These are phyloP conservation scores for Trichopus zeylanicus DNA, from an alignment of 116 monocot species.

Conservation along the genomic window DNA sequence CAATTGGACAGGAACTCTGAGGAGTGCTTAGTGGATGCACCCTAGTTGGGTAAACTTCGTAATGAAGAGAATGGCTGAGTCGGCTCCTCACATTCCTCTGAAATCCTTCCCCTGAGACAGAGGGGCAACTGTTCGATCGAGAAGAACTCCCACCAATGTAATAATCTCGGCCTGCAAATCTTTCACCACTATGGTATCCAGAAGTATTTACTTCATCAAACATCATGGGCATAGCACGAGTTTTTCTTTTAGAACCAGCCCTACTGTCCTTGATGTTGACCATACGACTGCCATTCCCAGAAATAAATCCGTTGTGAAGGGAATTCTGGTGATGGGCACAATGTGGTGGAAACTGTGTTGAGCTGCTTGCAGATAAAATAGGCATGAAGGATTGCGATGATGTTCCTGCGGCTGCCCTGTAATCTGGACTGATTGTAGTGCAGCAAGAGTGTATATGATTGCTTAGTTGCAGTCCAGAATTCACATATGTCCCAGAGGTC, in stretches of 20 bases:
- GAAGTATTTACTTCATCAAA: slow-evolving; percentile 10
- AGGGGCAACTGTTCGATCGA: slow-evolving; percentile 9
- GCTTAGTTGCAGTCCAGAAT: neutral
- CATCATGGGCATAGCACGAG: slow-evolving; percentile 4
- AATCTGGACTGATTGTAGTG: neutral
- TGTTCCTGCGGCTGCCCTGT: slow-evolving; percentile 1
- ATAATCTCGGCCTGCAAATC: neutral
- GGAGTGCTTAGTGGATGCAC: slow-evolving; percentile 16
- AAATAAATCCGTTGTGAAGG: neutral
- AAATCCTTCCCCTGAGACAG: slow-evolving; percentile 38
- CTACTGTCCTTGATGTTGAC: slow-evolving; percentile 14
- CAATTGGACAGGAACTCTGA: slow-evolving; percentile 17
- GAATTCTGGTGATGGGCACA: slow-evolving; percentile 13
- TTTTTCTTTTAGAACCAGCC: slow-evolving; percentile 34
- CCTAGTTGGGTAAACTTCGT: slow-evolving; percentile 16
- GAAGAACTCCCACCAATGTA: slow-evolving; percentile 27
- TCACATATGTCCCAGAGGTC: neutral
- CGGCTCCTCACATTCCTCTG: slow-evolving; percentile 58
- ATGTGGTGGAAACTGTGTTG: slow-evolving; percentile 16
- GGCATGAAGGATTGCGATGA: neutral
- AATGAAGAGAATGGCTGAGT: slow-evolving; percentile 6
- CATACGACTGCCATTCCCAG: slow-evolving; percentile 4
- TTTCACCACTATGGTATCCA: slow-evolving; percentile 21
- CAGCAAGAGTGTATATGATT: neutral
- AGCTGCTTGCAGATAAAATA: slow-evolving; percentile 20